Evolutionary conservation across 164 flowering plant species (phyloP).

Genomic region (Piper longum): DNA sequence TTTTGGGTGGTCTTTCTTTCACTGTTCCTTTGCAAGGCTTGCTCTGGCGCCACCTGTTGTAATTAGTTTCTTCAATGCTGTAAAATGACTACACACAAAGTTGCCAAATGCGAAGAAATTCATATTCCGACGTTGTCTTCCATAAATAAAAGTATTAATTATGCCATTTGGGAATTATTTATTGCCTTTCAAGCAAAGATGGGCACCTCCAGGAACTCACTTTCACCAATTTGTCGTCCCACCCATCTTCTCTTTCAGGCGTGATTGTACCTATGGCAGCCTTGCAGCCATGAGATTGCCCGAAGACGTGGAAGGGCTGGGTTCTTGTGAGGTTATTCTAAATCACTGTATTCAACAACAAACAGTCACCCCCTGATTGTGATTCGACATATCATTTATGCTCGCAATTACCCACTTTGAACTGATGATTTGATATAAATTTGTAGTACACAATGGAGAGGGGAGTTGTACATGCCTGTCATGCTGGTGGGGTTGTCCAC

Average conservation of each 20-base stretch:
- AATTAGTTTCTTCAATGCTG: no score
- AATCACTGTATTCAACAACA: background rate
- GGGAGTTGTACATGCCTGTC: constrained; percentile 94
- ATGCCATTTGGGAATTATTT: constrained; percentile 58
- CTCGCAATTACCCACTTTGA: background rate
- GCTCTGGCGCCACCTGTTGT: no score
- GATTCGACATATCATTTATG: no score
- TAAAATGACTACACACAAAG: no score
- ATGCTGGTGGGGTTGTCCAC: constrained; percentile 92
- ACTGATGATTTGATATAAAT: background rate
- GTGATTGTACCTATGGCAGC: constrained; percentile 78
- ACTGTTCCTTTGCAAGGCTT: no score
- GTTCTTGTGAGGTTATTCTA: constrained; percentile 60
- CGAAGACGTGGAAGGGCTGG: constrained; percentile 68
- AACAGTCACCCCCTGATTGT: no score
- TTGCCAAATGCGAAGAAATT: no score
- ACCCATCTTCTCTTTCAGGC: constrained; percentile 49
- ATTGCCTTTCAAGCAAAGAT: constrained; percentile 55
- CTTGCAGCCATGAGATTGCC: constrained; percentile 93
- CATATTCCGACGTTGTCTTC: no score
- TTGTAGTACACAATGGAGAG: constrained; percentile 74
- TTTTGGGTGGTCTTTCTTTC: no score
- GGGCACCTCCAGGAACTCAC: constrained; percentile 83
- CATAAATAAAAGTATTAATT: no score
- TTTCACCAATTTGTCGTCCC: constrained; percentile 81